phyloP scores from a whole-genome alignment of 768 basidiomycete genomes.

The Phlebiopsis flavidoalba region DNA sequence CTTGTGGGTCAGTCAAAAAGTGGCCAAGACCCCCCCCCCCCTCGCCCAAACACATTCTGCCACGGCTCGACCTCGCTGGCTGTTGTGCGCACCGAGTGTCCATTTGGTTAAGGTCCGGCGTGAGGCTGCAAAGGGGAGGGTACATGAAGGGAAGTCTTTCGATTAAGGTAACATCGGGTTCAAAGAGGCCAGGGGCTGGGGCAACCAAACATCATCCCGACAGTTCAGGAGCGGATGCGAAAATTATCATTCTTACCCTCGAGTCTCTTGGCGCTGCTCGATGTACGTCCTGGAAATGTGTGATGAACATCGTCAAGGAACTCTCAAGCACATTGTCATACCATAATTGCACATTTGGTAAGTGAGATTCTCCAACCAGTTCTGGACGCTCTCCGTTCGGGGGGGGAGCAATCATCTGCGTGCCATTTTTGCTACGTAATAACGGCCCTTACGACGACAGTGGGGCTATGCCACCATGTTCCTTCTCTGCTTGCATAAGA shows the following conservation, averaged over 20 bases:
- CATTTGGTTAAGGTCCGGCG: too few relatives aligned
- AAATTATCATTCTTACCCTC: slow-evolving; percentile 29
- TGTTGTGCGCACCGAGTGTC: slow-evolving; percentile 71
- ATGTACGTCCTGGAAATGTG: slow-evolving; percentile 48
- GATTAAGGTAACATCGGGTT: too few relatives aligned
- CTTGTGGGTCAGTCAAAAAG: too few relatives aligned
- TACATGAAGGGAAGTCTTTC: too few relatives aligned
- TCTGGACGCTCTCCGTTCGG: slow-evolving; percentile 77
- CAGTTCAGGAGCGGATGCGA: background rate
- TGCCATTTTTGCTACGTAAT: slow-evolving; percentile 84
- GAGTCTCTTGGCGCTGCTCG: slow-evolving; percentile 64
- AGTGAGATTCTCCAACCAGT: slow-evolving; percentile 82
- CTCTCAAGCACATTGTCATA: slow-evolving; percentile 16
- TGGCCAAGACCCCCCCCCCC: too few relatives aligned
- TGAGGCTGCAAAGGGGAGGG: too few relatives aligned
- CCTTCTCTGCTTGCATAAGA: too few relatives aligned
- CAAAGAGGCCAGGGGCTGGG: slow-evolving; percentile 62
- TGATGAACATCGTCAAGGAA: slow-evolving; percentile 21
- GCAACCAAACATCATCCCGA: background rate
- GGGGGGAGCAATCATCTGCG: slow-evolving; percentile 86
- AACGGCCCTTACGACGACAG: slow-evolving; percentile 71
- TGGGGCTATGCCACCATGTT: too few relatives aligned
- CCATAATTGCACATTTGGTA: slow-evolving; percentile 89
- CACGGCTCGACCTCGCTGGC: slow-evolving; percentile 81
- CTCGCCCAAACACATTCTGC: slow-evolving; percentile 83